Percentiles rank a stretch among this genome's conserved stretches.
These are phyloP conservation scores for Anacardium occidentale DNA, from an alignment of 345 rosid species.

Conservation along the genomic window DNA sequence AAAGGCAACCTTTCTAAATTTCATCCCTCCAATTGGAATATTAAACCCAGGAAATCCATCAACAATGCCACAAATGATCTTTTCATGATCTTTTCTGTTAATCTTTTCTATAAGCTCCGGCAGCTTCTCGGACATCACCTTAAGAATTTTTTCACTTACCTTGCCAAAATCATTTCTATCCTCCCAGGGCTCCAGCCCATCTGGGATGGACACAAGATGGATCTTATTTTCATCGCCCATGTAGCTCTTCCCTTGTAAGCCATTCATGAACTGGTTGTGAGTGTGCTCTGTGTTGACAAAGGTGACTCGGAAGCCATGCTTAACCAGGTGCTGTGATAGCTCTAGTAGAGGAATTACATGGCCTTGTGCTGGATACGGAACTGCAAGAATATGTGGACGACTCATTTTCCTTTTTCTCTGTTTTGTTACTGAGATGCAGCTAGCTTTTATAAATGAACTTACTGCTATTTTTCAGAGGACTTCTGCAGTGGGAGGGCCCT, in stretches of 20 bases:
- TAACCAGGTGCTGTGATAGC: conserved; percentile 8
- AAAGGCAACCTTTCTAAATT: conserved; percentile 7
- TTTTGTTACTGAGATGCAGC: background rate
- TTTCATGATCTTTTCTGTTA: background rate
- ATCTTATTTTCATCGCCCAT: background rate
- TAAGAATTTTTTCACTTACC: too few relatives aligned
- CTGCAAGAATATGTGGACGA: too few relatives aligned
- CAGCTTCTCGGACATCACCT: conserved; percentile 6
- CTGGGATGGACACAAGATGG: background rate
- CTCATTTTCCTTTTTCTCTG: background rate
- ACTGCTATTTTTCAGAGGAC: too few relatives aligned
- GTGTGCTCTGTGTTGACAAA: conserved; percentile 23
- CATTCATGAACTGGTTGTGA: background rate
- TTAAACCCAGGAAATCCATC: conserved; percentile 10
- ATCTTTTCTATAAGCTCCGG: conserved; percentile 5
- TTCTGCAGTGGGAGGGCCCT: too few relatives aligned
- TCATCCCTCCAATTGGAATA: background rate
- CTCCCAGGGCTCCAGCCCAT: conserved; percentile 4
- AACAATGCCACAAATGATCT: conserved; percentile 13
- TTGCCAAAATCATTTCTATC: background rate
- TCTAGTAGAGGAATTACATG: conserved; percentile 17
- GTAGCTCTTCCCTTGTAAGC: background rate
- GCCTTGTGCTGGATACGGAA: background rate
- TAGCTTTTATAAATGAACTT: too few relatives aligned
- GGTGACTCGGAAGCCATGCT: conserved; percentile 20